These are phyloP conservation scores for Arbutus unedo DNA, from an alignment of 148 eudicot genomes.

Conservation along the genomic window DNA sequence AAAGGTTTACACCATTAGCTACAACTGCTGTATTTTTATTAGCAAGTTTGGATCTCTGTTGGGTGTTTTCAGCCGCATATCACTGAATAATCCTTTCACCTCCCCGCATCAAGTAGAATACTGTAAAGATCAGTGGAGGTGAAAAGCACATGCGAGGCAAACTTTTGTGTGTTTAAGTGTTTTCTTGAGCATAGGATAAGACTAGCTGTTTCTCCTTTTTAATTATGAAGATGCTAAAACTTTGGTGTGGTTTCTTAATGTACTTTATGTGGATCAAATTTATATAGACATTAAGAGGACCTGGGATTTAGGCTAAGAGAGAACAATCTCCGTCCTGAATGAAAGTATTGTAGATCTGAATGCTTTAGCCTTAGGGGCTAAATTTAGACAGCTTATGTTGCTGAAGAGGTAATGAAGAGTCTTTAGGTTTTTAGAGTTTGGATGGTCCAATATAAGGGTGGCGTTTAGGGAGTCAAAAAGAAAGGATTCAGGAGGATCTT, in stretches of 20 bases:
- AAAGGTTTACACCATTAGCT: neutral
- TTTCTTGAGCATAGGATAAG: neutral
- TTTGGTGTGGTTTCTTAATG: neutral
- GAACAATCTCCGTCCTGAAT: neutral
- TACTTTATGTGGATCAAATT: neutral
- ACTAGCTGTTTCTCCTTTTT: neutral
- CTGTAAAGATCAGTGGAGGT: neutral
- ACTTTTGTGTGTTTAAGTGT: neutral
- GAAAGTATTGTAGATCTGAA: neutral
- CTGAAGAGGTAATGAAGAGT: neutral
- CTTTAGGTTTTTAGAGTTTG: neutral
- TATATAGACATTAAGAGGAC: neutral
- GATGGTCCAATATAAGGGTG: neutral
- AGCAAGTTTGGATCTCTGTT: neutral
- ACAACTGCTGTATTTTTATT: neutral
- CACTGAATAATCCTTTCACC: neutral
- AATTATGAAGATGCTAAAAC: neutral
- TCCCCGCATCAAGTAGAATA: neutral
- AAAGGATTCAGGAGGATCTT: neutral
- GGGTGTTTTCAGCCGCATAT: neutral
- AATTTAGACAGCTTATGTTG: neutral
- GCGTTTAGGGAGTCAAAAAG: neutral
- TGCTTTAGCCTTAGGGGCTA: neutral
- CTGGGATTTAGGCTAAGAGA: neutral
- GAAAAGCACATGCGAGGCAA: slow-evolving; percentile 1